These are phyloP conservation scores for Solanum paucissectum DNA, from an alignment of 257 asterid species.

Conservation along the genomic window DNA sequence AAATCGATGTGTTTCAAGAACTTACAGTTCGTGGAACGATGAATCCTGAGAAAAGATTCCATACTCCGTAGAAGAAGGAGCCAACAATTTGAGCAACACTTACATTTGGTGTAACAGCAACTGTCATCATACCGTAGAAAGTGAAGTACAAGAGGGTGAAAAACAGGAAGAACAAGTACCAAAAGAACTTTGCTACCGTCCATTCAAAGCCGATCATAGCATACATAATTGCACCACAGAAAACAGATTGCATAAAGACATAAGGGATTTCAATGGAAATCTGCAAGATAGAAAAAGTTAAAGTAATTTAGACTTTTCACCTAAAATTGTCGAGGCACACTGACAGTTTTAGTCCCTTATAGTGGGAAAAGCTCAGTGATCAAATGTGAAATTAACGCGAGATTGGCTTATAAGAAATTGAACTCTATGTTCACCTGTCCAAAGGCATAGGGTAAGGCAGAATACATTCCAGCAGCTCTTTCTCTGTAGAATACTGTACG, in stretches of 20 bases:
- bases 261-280: slow-evolving; percentile 43
- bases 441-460: slow-evolving; percentile 42
- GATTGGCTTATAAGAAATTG: too few relatives aligned
- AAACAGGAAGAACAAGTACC: slow-evolving; percentile 29
- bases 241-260: slow-evolving; percentile 22
- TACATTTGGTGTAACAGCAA: slow-evolving; percentile 65
- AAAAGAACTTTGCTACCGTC: slow-evolving; percentile 29
- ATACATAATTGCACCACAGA: slow-evolving; percentile 23
- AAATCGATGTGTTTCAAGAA: neutral
- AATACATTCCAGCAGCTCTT: slow-evolving; percentile 52
- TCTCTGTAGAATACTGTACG: slow-evolving; percentile 43
- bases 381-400: too few relatives aligned
- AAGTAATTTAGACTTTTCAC: neutral
- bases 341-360: too few relatives aligned
- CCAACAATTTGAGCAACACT: slow-evolving; percentile 47
- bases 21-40: slow-evolving; percentile 66
- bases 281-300: slow-evolving; percentile 12
- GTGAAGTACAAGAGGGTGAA: slow-evolving; percentile 46
- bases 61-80: slow-evolving; percentile 34
- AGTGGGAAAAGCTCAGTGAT: too few relatives aligned
- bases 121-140: slow-evolving; percentile 66
- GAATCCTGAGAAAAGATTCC: slow-evolving; percentile 78
- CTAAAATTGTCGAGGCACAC: neutral
- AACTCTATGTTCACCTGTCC: too few relatives aligned
- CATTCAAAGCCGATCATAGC: slow-evolving; percentile 42